These are phyloP conservation scores for Gymnopilus dilepis DNA, from an alignment of 768 basidiomycete species.

Conservation along the genomic window DNA sequence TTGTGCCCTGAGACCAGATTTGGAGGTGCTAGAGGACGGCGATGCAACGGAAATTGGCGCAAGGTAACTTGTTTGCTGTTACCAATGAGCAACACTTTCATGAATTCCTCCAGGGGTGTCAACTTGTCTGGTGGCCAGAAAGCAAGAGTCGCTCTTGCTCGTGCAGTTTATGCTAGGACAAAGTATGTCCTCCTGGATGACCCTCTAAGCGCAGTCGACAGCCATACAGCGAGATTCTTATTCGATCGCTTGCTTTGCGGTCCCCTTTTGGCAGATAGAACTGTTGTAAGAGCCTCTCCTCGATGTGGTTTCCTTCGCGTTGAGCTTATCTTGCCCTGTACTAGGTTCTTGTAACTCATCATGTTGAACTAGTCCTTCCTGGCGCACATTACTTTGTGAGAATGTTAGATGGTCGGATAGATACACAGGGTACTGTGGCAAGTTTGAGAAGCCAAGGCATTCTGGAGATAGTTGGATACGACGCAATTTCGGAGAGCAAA, in stretches of 20 bases:
- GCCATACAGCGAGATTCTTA: slow-evolving; percentile 39
- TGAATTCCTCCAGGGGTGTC: slow-evolving; percentile 54
- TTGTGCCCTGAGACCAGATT: slow-evolving; percentile 82
- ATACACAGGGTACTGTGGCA: slow-evolving; percentile 70
- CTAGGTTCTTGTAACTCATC: slow-evolving; percentile 79
- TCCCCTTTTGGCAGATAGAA: slow-evolving; percentile 36
- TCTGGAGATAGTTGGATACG: slow-evolving; percentile 29
- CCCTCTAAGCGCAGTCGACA: slow-evolving; percentile 75
- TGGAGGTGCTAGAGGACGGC: slow-evolving; percentile 86
- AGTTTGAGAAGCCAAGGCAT: slow-evolving; percentile 65
- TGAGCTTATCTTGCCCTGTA: not conserved
- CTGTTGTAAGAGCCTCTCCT: slow-evolving; percentile 30
- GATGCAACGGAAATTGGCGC: slow-evolving; percentile 86
- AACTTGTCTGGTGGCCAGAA: slow-evolving; percentile 85
- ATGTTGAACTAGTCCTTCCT: slow-evolving; percentile 82
- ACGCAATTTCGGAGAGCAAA: slow-evolving; percentile 50
- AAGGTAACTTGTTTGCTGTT: slow-evolving; percentile 39
- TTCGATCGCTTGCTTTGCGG: slow-evolving; percentile 38
- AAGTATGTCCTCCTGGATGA: slow-evolving; percentile 78
- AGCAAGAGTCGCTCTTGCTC: slow-evolving; percentile 82
- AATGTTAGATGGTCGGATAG: slow-evolving; percentile 83
- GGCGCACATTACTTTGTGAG: slow-evolving; percentile 75
- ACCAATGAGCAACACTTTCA: slow-evolving; percentile 1
- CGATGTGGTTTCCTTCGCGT: not conserved
- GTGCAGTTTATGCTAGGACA: slow-evolving; percentile 78